Percentiles rank a stretch among this genome's conserved stretches.
phyloP scores from a whole-genome alignment of 257 asterid species.

The Scutellaria barbata region DNA sequence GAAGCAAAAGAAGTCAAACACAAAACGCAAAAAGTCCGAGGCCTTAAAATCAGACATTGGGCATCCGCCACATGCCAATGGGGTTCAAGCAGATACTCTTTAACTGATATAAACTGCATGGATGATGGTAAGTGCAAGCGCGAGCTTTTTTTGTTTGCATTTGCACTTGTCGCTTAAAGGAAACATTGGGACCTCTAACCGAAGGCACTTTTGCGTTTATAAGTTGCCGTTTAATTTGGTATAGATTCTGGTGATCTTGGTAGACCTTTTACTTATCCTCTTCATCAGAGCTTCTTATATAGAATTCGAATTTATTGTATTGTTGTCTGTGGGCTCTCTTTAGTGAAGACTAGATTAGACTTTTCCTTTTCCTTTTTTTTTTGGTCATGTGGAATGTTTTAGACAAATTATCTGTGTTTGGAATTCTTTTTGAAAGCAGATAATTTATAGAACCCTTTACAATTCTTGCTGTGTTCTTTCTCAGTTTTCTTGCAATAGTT shows the following conservation, averaged over 20 bases:
- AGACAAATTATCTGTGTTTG: constrained; percentile 13
- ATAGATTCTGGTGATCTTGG: constrained; percentile 26
- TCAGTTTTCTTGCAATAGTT: no score
- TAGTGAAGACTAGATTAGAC: constrained; percentile 33
- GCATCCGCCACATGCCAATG: constrained; percentile 22
- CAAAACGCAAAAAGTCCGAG: constrained; percentile 42
- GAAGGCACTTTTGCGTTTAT: neutral
- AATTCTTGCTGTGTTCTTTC: no score
- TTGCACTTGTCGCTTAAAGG: no score
- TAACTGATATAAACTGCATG: neutral
- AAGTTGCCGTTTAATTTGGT: constrained; percentile 20
- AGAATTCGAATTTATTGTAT: constrained; percentile 12
- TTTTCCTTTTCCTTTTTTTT: neutral
- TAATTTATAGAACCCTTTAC: no score
- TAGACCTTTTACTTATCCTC: constrained; percentile 28
- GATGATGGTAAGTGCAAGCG: neutral
- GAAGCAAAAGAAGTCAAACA: constrained; percentile 35
- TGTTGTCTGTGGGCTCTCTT: constrained; percentile 22
- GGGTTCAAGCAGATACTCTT: constrained; percentile 17
- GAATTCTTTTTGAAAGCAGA: constrained; percentile 19
- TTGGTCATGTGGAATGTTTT: constrained; percentile 11
- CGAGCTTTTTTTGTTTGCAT: no score
- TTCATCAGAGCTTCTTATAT: constrained; percentile 7
- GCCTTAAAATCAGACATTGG: constrained; percentile 10
- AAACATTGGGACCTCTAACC: constrained; percentile 17